phyloP scores from a whole-genome alignment of 2,329 filamentous ascomycete species.

The Cercospora canescens region DNA sequence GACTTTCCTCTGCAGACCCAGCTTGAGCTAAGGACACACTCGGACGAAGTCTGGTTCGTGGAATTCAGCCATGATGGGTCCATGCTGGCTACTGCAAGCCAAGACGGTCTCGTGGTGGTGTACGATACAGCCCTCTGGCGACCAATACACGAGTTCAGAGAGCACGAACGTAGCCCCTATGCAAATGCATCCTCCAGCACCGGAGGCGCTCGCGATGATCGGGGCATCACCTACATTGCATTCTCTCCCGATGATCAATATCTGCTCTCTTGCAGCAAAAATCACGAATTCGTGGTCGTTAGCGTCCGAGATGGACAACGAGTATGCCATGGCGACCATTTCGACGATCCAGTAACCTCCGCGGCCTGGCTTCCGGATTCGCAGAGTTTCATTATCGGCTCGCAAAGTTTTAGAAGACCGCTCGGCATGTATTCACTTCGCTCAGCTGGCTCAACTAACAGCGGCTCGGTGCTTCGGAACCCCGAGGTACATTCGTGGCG shows the following conservation, averaged over 20 bases:
- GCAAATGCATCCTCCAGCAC: slow-evolving; percentile 14
- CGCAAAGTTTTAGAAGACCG: slow-evolving; percentile 66
- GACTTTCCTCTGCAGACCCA: slow-evolving; percentile 76
- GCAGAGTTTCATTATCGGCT: slow-evolving; percentile 74
- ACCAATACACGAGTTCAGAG: slow-evolving; percentile 52
- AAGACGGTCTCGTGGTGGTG: slow-evolving; percentile 72
- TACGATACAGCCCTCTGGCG: slow-evolving; percentile 76
- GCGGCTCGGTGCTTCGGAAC: slow-evolving; percentile 26
- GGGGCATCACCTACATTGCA: slow-evolving; percentile 73
- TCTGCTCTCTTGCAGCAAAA: slow-evolving; percentile 72
- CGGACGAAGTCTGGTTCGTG: slow-evolving; percentile 87
- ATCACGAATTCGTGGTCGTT: slow-evolving; percentile 38
- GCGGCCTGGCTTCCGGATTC: slow-evolving; percentile 87
- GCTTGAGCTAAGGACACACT: slow-evolving; percentile 69
- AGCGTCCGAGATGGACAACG: slow-evolving; percentile 51
- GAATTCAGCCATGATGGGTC: slow-evolving; percentile 86
- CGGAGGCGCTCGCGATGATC: slow-evolving; percentile 20
- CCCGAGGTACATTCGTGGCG: slow-evolving; percentile 37
- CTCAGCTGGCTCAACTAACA: slow-evolving; percentile 11
- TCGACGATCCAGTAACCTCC: slow-evolving; percentile 81
- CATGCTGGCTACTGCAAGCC: slow-evolving; percentile 78
- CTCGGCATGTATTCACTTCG: slow-evolving; percentile 57
- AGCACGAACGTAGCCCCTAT: slow-evolving; percentile 30
- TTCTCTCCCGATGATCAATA: slow-evolving; percentile 93
- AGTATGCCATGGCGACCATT: slow-evolving; percentile 65